phyloP scores from a whole-genome alignment of 257 asterid genomes.

The Solanum raphanifolium region DNA sequence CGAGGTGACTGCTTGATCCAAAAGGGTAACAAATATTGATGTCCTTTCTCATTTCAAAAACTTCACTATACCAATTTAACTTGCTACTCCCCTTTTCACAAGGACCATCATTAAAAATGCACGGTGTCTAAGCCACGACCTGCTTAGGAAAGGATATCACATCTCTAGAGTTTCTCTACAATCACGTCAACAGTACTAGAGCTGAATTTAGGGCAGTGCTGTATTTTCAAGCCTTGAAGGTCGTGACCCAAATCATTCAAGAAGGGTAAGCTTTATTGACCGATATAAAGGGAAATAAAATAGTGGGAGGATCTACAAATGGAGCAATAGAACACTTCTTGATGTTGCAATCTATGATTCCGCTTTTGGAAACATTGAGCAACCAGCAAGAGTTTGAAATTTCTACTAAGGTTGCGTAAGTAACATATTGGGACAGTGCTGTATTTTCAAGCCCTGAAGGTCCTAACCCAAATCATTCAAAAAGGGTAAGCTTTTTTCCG shows the following conservation, averaged over 20 bases:
- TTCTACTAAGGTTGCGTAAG: neutral
- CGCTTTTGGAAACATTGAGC: neutral
- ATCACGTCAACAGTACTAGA: neutral
- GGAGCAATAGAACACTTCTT: neutral
- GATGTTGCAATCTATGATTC: too few relatives aligned
- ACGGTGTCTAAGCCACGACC: neutral
- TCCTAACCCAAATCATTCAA: neutral
- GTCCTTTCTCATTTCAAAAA: neutral
- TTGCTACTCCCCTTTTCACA: neutral
- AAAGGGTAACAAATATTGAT: neutral
- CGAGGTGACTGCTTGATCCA: neutral
- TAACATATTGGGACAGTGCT: too few relatives aligned
- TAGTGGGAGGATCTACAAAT: neutral
- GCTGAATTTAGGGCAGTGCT: neutral
- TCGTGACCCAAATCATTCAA: neutral
- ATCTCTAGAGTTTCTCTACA: neutral
- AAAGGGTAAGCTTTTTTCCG: neutral
- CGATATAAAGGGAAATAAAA: neutral
- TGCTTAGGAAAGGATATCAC: neutral
- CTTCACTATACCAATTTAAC: neutral
- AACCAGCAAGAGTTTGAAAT: neutral
- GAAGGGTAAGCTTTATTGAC: neutral
- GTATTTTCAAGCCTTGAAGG: neutral
- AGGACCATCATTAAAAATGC: neutral
- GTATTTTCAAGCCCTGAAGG: neutral